Conservation (phyloP, 805 yeast genomes). For the Wickerhamiella hasegawae region DNA sequence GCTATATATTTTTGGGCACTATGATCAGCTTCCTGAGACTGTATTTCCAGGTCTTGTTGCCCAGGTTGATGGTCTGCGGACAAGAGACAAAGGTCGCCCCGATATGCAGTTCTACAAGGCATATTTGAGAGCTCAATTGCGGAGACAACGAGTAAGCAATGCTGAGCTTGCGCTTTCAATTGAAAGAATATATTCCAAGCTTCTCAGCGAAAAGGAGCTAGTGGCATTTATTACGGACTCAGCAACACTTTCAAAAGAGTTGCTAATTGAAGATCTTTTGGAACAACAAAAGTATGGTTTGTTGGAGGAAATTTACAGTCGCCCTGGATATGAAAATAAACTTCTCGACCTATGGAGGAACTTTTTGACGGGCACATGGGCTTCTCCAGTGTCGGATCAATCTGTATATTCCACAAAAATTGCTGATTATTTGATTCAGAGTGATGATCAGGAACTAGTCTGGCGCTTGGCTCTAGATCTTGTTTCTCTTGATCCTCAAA, state of each 20-base stretch:
- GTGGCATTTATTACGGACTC: constrained; percentile 7
- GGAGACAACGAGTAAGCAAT: constrained; percentile 1
- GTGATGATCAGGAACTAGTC: constrained; percentile 19
- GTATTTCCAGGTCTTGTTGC: constrained; percentile 20
- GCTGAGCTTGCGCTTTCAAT: constrained; percentile 2
- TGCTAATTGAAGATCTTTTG: constrained; percentile 3
- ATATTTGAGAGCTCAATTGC: constrained; percentile 5
- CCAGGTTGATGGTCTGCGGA: constrained; percentile 5
- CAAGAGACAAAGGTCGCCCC: neutral
- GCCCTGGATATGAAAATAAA: constrained; percentile 13
- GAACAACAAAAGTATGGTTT: constrained; percentile 2
- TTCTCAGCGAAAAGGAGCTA: constrained; percentile 4
- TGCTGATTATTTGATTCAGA: constrained; percentile 13
- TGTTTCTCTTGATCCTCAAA: constrained; percentile 15
- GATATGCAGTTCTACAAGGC: constrained; percentile 3
- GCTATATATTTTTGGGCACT: constrained; percentile 16
- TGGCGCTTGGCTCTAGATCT: constrained; percentile 25
- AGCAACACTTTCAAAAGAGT: neutral
- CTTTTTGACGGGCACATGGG: constrained; percentile 16
- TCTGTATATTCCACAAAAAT: constrained; percentile 10
- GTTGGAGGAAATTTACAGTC: constrained; percentile 10
- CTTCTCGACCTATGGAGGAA: constrained; percentile 17
- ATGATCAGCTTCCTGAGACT: constrained; percentile 14
- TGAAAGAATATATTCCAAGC: constrained; percentile 5
- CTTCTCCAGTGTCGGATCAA: neutral